Conservation (phyloP, 2,329 filamentous ascomycete genomes). For the Pseudocercospora vitis region DNA sequence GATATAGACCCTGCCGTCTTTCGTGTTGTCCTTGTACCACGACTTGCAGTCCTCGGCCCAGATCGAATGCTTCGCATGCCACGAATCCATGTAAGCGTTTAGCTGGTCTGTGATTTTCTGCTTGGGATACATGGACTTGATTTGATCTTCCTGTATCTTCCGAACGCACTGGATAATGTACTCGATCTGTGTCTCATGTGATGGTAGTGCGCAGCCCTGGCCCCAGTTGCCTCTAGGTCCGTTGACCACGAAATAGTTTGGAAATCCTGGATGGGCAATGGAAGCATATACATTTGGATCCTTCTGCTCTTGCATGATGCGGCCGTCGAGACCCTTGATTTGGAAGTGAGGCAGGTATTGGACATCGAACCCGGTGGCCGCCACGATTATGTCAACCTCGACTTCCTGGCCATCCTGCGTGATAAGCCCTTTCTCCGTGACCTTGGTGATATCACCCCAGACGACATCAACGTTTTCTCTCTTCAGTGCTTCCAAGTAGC, state of each 20-base stretch:
- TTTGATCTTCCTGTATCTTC: conserved; percentile 33
- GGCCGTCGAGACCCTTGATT: conserved; percentile 39
- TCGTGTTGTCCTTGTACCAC: conserved; percentile 31
- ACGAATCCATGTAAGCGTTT: conserved; percentile 30
- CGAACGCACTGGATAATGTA: conserved; percentile 29
- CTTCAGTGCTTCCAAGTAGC: conserved; percentile 42
- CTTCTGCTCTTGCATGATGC: conserved; percentile 30
- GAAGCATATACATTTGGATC: conserved; percentile 34
- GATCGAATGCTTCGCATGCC: conserved; percentile 27
- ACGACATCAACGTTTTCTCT: conserved; percentile 29
- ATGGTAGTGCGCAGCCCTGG: conserved; percentile 22
- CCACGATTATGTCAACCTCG: conserved; percentile 33
- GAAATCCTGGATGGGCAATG: conserved; percentile 32
- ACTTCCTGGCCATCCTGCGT: conserved; percentile 24
- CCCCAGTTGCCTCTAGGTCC: conserved; percentile 27
- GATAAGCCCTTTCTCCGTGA: conserved; percentile 29
- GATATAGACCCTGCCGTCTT: conserved; percentile 37
- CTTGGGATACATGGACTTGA: conserved; percentile 29
- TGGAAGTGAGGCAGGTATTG: conserved; percentile 38
- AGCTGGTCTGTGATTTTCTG: conserved; percentile 28
- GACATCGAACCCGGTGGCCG: conserved; percentile 16
- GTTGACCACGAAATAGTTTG: conserved; percentile 38
- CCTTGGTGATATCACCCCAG: conserved; percentile 27
- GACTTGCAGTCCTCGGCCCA: conserved; percentile 27
- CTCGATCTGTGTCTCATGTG: conserved; percentile 23